A percentile compares a stretch with the other conserved stretches of the same genome.
These are phyloP conservation scores for Coemansia sp. DNA, from an alignment of 192 early-diverging fungal species.

Conservation along the genomic window DNA sequence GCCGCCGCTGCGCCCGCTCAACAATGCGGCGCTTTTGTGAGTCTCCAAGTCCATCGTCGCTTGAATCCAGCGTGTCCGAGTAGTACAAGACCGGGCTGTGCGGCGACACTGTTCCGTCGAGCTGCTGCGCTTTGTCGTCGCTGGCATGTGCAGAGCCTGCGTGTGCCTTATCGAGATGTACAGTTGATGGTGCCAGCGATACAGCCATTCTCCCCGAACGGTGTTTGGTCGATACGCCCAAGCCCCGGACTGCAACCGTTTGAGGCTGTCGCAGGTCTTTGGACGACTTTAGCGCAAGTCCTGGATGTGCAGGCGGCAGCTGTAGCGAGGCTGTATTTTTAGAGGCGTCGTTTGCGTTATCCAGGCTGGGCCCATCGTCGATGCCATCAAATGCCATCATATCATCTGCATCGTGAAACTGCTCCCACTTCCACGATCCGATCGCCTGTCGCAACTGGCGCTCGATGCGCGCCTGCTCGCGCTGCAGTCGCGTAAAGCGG, in stretches of 20 bases:
- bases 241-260: constrained; percentile 12
- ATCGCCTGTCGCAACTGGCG: constrained; percentile 33
- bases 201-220: neutral
- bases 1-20: constrained; percentile 12
- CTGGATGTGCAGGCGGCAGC: constrained; percentile 39
- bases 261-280: constrained; percentile 1
- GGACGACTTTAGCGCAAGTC: constrained; percentile 8
- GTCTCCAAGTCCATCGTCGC: constrained; percentile 20
- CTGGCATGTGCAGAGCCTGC: neutral
- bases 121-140: too few species aligned
- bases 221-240: constrained; percentile 4
- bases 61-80: constrained; percentile 23
- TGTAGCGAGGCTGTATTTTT: neutral
- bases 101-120: constrained; percentile 3
- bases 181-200: neutral
- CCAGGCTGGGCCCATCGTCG: neutral
- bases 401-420: constrained; percentile 16
- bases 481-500: constrained; percentile 21
- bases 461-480: constrained; percentile 32
- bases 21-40: constrained; percentile 8
- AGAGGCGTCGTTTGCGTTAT: too few species aligned
- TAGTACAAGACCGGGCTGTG: constrained; percentile 24
- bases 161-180: neutral
- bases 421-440: constrained; percentile 49
- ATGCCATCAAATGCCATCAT: neutral